phyloP scores from a whole-genome alignment of 148 eudicot genomes.

The Camellia granthamiana region DNA sequence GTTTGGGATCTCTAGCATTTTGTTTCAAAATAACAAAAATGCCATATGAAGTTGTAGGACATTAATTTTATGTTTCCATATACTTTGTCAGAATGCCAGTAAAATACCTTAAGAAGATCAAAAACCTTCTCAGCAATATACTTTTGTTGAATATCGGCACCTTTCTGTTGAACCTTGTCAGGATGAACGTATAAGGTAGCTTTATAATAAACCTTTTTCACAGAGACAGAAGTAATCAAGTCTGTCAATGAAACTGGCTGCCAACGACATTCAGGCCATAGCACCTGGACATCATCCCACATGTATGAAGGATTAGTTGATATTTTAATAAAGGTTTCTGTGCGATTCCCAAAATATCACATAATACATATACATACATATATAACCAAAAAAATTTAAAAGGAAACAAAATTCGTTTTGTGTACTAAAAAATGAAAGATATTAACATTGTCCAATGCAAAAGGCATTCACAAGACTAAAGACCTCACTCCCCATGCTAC shows the following conservation, averaged over 20 bases:
- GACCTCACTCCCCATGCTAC: constrained; percentile 1
- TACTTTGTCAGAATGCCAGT: neutral
- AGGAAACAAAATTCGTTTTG: neutral
- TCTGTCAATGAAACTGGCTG: constrained; percentile 71
- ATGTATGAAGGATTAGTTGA: neutral
- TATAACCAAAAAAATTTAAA: neutral
- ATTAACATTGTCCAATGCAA: neutral
- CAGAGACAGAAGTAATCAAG: constrained; percentile 74
- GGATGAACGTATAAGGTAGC: constrained; percentile 91
- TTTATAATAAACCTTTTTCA: constrained; percentile 69
- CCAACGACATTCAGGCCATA: constrained; percentile 91
- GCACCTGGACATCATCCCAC: constrained; percentile 48
- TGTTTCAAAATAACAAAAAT: neutral
- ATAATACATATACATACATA: neutral
- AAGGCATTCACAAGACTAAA: neutral
- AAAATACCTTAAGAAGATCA: constrained; percentile 77
- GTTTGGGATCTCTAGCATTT: too few species aligned
- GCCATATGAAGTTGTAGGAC: neutral
- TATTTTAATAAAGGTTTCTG: neutral
- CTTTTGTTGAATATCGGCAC: constrained; percentile 70
- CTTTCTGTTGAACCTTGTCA: constrained; percentile 92
- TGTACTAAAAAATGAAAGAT: neutral
- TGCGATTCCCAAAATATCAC: neutral
- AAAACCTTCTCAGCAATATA: constrained; percentile 88
- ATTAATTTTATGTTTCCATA: neutral